These are phyloP conservation scores for Mycena floridula DNA, from an alignment of 768 basidiomycete genomes.

Conservation along the genomic window DNA sequence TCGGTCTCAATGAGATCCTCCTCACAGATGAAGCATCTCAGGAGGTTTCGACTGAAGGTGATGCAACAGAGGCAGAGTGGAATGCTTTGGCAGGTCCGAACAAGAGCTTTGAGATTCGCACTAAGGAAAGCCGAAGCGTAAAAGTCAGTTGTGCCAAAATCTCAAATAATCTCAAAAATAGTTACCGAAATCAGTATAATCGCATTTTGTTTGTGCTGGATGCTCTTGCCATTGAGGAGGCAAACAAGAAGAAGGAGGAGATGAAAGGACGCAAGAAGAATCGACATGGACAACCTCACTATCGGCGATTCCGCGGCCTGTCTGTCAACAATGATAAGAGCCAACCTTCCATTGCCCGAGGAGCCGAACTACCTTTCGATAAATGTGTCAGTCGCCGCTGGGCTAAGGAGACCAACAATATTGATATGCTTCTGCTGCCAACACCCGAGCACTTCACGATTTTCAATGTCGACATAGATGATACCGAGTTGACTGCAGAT, in stretches of 20 bases:
- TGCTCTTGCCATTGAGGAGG: background rate
- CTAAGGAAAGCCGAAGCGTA: too few relatives aligned
- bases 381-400: background rate
- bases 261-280: background rate
- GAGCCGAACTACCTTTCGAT: background rate
- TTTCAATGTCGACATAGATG: background rate
- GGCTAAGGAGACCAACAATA: background rate
- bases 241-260: background rate
- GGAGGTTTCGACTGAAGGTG: background rate
- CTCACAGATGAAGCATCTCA: background rate
- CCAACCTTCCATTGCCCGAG: too few relatives aligned
- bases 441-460: background rate
- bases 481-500: background rate
- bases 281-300: too few relatives aligned
- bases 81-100: too few relatives aligned
- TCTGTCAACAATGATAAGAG: background rate
- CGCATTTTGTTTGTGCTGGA: background rate
- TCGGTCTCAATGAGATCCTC: background rate
- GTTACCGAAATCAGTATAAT: background rate
- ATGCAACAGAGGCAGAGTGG: background rate
- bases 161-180: too few relatives aligned
- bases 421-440: background rate
- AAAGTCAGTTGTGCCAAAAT: too few relatives aligned
- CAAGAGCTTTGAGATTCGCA: too few relatives aligned
- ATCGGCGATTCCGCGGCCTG: background rate